Evolutionary conservation across 148 eudicot genomes (phyloP).

Genomic region (Silene uniflora): DNA sequence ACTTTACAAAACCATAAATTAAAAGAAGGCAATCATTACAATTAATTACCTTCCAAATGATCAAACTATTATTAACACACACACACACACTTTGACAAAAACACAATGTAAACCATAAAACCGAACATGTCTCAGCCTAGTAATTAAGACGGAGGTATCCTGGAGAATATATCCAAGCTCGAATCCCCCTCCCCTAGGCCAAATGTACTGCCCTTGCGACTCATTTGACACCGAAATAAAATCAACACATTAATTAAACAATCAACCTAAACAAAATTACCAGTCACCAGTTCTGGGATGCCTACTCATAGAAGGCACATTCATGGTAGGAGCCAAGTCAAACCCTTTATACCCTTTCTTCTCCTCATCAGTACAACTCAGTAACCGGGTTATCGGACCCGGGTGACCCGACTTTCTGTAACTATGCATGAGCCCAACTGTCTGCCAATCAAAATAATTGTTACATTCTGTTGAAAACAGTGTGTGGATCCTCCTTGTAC

Average conservation of each 20-base stretch:
- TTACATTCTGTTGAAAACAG: constrained; percentile 95
- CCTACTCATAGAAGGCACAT: constrained; percentile 89
- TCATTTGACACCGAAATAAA: no score
- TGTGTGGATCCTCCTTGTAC: constrained; percentile 80
- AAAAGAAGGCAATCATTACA: background rate
- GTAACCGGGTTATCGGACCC: constrained; percentile 88
- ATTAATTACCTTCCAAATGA: background rate
- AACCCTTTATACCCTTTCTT: constrained; percentile 64
- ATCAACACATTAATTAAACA: no score
- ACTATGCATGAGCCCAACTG: constrained; percentile 92
- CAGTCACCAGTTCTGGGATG: constrained; percentile 96
- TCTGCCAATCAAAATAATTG: constrained; percentile 97
- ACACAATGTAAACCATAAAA: no score
- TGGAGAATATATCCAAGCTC: no score
- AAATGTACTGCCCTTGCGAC: no score
- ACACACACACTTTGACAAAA: no score
- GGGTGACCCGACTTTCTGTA: constrained; percentile 71
- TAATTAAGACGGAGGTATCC: no score
- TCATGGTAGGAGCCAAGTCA: constrained; percentile 91
- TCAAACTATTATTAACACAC: background rate
- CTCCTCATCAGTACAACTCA: constrained; percentile 90
- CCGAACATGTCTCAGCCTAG: no score
- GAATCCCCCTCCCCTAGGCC: no score
- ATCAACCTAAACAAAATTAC: constrained; percentile 29
- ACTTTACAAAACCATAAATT: background rate